A percentile compares a stretch with the other conserved stretches of the same genome.
These are phyloP conservation scores for Glycine soja DNA, from an alignment of 306 rosid species.

Conservation along the genomic window DNA sequence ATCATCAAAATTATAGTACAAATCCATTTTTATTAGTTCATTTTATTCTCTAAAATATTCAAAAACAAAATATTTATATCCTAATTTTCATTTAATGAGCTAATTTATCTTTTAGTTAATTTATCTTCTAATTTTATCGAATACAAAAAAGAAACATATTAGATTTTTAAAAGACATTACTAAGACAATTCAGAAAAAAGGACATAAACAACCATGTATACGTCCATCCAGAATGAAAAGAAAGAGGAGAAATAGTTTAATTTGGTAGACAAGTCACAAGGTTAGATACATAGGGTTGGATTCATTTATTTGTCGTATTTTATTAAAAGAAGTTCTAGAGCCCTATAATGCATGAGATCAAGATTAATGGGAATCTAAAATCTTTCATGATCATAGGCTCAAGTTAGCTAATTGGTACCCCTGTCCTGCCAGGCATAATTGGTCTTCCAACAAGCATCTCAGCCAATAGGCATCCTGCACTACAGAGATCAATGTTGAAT, in stretches of 20 bases:
- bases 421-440: slow-evolving; percentile 74
- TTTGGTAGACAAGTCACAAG: background rate
- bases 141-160: background rate
- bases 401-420: slow-evolving; percentile 37
- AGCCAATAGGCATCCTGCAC: slow-evolving; percentile 73
- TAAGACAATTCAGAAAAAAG: too few relatives aligned
- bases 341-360: background rate
- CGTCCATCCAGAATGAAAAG: background rate
- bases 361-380: background rate
- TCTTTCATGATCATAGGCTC: too few relatives aligned
- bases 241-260: background rate
- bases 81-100: background rate
- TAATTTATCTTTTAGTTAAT: background rate
- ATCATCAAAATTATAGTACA: background rate
- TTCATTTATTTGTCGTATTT: background rate
- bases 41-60: background rate
- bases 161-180: background rate
- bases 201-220: background rate
- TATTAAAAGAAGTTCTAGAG: too few relatives aligned
- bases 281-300: background rate
- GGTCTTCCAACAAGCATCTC: slow-evolving; percentile 75
- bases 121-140: background rate
- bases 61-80: background rate
- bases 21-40: background rate
- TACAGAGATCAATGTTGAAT: slow-evolving; percentile 80